Percentiles rank a stretch among this genome's conserved stretches.
Evolutionary conservation across 495 filamentous ascomycete genomes (phyloP).

Genomic region (Penicillium crystallinum): DNA sequence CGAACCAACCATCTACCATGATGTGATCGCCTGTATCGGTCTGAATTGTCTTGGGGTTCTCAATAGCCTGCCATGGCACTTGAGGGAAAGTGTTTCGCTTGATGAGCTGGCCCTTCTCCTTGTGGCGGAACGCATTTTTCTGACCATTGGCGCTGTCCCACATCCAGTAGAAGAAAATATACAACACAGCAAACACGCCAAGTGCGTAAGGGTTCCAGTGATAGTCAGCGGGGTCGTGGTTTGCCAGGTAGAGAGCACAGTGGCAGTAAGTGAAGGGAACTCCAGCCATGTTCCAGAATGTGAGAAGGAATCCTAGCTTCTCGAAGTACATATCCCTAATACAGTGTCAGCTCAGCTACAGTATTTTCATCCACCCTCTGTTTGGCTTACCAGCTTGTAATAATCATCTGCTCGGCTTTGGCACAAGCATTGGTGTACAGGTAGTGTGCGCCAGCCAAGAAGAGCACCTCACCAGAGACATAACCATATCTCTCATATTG

Average conservation of each 20-base stretch:
- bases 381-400: conserved; percentile 59
- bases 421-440: conserved; percentile 90
- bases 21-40: conserved; percentile 71
- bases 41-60: conserved; percentile 73
- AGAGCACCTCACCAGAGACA: conserved; percentile 76
- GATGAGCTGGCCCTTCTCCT: conserved; percentile 66
- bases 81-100: conserved; percentile 82
- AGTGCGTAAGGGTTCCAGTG: conserved; percentile 63
- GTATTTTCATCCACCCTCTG: not conserved
- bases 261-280: conserved; percentile 95
- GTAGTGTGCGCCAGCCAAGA: conserved; percentile 85
- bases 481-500: conserved; percentile 86
- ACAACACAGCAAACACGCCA: conserved; percentile 54
- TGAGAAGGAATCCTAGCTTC: conserved; percentile 98
- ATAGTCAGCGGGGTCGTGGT: conserved; percentile 73
- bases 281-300: conserved; percentile 98
- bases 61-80: conserved; percentile 71
- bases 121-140: conserved; percentile 85
- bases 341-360: not conserved
- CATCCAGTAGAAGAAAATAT: conserved; percentile 82
- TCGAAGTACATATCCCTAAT: conserved; percentile 91
- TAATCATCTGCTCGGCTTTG: conserved; percentile 92
- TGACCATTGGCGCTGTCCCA: conserved; percentile 89
- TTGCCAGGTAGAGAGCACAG: conserved; percentile 86
- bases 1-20: conserved; percentile 89